Conservation (phyloP, 2,329 filamentous ascomycete genomes). For the Sarocladium kiliense region DNA sequence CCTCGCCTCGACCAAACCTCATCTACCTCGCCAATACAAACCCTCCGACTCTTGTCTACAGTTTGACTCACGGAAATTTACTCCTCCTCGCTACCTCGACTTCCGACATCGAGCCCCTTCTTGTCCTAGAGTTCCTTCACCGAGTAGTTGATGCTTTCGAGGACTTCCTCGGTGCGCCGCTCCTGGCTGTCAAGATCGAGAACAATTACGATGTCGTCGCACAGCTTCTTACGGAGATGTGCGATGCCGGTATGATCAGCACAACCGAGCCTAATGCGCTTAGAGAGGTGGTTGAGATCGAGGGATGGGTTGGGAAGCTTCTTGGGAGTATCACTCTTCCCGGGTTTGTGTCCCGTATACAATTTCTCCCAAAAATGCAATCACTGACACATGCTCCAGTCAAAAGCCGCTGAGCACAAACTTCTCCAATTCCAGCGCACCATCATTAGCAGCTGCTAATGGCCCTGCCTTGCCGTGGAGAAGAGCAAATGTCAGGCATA, state of each 20-base stretch:
- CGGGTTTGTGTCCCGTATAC: conserved; percentile 41
- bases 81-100: conserved; percentile 83
- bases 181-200: conserved; percentile 83
- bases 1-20: conserved; percentile 75
- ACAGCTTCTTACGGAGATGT: conserved; percentile 92
- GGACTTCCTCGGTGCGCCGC: conserved; percentile 84
- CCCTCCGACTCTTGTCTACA: conserved; percentile 85
- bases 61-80: conserved; percentile 78
- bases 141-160: conserved; percentile 88
- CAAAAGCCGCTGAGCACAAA: conserved; percentile 17
- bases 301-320: conserved; percentile 83
- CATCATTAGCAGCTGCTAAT: conserved; percentile 38
- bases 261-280: conserved; percentile 93
- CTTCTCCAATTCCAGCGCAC: conserved; percentile 31
- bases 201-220: conserved; percentile 88
- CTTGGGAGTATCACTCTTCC: conserved; percentile 83
- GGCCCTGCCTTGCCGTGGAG: conserved; percentile 74
- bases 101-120: conserved; percentile 79
- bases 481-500: conserved; percentile 86
- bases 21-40: conserved; percentile 78
- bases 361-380: neutral
- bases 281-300: conserved; percentile 85
- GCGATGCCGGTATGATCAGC: conserved; percentile 82
- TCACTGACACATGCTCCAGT: neutral
- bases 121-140: conserved; percentile 91